A percentile compares a stretch with the other conserved stretches of the same genome.
Conservation (phyloP, 306 rosid genomes). For the Inga leiocalycina region DNA sequence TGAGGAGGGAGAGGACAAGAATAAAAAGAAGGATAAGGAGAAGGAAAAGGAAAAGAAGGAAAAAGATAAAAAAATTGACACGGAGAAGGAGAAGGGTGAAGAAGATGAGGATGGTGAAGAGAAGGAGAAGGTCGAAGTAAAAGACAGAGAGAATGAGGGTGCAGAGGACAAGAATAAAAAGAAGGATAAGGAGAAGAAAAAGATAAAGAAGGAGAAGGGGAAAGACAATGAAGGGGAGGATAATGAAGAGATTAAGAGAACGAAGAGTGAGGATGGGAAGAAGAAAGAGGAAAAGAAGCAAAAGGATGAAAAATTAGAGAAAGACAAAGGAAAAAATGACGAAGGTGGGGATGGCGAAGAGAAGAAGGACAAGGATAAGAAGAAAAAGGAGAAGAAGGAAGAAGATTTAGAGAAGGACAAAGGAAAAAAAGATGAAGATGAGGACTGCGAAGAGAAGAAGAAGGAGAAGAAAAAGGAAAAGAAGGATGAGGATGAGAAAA, state of each 20-base stretch:
- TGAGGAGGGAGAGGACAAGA: background rate
- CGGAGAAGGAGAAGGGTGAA: background rate
- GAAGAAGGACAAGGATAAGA: background rate
- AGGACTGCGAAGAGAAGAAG: background rate
- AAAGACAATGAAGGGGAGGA: background rate
- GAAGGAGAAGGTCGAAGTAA: background rate
- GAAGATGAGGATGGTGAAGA: background rate
- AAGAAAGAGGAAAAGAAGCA: background rate
- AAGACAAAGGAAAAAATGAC: background rate
- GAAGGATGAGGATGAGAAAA: slow-evolving; percentile 12
- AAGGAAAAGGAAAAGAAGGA: background rate
- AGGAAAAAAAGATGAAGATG: background rate
- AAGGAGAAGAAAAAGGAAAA: background rate
- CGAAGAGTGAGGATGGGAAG: background rate
- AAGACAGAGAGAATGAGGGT: slow-evolving; percentile 3
- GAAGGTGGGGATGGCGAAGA: slow-evolving; percentile 17
- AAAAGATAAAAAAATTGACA: slow-evolving; percentile 8
- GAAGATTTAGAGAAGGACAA: background rate
- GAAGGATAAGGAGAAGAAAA: background rate
- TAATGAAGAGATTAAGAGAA: background rate
- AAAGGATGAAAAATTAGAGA: background rate
- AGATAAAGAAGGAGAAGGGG: slow-evolving; percentile 31
- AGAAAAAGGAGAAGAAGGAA: background rate
- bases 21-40: background rate
- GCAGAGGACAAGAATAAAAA: background rate